phyloP scores from a whole-genome alignment of 1,139 yeast species.

The Yamadazyma dushanensis region DNA sequence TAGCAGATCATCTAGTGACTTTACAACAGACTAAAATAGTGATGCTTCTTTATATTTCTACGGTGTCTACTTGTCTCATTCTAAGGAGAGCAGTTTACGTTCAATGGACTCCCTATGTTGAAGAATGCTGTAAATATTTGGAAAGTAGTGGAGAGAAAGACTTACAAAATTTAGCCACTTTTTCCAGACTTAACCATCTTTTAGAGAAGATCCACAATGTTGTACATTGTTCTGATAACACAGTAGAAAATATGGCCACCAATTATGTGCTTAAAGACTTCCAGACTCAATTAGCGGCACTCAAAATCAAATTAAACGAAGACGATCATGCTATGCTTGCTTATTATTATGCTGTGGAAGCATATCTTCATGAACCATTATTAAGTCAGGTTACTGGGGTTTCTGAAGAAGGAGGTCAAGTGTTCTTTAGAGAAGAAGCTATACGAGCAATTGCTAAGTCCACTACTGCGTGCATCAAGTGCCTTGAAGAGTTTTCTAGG shows the following conservation, averaged over 20 bases:
- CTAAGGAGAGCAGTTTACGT: constrained; percentile 53
- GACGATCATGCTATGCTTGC: constrained; percentile 46
- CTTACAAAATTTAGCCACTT: constrained; percentile 49
- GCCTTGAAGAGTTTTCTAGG: constrained; percentile 50
- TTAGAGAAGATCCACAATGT: constrained; percentile 64
- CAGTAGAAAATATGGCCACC: constrained; percentile 25
- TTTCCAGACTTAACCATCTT: constrained; percentile 58
- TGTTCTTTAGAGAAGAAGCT: constrained; percentile 25
- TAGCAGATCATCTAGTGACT: constrained; percentile 16
- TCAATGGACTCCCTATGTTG: constrained; percentile 61
- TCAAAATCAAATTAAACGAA: constrained; percentile 36
- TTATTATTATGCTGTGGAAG: constrained; percentile 66
- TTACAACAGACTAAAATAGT: constrained; percentile 46
- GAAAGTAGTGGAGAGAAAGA: constrained; percentile 34
- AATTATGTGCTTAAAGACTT: constrained; percentile 41
- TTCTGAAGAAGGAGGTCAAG: constrained; percentile 18
- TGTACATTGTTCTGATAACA: constrained; percentile 40
- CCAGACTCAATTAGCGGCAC: constrained; percentile 37
- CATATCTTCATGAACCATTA: constrained; percentile 67
- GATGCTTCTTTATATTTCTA: constrained; percentile 47
- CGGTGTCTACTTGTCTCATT: constrained; percentile 55
- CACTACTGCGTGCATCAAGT: constrained; percentile 53
- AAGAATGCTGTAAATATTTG: constrained; percentile 56
- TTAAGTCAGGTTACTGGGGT: constrained; percentile 31
- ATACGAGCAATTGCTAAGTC: constrained; percentile 49